Conservation (phyloP, 1,139 yeast species). For the Suhomyces anneliseae region DNA sequence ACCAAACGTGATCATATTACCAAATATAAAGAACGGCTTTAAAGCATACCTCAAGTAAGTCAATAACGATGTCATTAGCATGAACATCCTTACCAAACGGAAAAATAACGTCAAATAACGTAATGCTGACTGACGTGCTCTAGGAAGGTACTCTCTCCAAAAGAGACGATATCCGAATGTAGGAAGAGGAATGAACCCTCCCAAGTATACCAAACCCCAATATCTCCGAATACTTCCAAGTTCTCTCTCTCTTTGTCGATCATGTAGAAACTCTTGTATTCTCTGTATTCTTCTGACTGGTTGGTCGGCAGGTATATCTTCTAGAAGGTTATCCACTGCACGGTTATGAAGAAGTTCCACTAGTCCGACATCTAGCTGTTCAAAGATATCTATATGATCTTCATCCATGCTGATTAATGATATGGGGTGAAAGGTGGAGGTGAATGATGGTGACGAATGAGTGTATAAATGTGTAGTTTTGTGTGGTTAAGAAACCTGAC, state of each 20-base stretch:
- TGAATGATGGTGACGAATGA: no score
- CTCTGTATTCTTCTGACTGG: constrained; percentile 11
- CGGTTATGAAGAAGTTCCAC: constrained; percentile 23
- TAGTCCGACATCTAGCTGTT: constrained; percentile 24
- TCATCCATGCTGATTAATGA: not conserved
- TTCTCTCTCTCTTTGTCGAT: constrained; percentile 1
- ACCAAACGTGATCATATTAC: constrained; percentile 34
- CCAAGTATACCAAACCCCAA: constrained; percentile 18
- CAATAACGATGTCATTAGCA: constrained; percentile 22
- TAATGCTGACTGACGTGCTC: not conserved
- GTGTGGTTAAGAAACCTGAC: no score
- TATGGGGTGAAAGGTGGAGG: no score
- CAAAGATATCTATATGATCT: constrained; percentile 20
- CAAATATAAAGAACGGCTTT: constrained; percentile 23
- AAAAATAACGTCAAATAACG: constrained; percentile 10
- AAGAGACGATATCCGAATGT: constrained; percentile 25
- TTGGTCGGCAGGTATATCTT: constrained; percentile 18
- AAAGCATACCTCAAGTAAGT: constrained; percentile 20
- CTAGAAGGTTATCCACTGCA: constrained; percentile 17
- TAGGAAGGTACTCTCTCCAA: constrained; percentile 23
- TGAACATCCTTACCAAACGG: constrained; percentile 17
- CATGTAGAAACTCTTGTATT: constrained; percentile 13
- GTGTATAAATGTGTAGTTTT: not conserved
- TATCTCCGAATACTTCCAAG: constrained; percentile 10
- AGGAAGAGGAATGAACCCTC: constrained; percentile 28